These are phyloP conservation scores for Microbotryum lychnidis-dioicae DNA, from an alignment of 1,284 basidiomycete species.

Conservation along the genomic window DNA sequence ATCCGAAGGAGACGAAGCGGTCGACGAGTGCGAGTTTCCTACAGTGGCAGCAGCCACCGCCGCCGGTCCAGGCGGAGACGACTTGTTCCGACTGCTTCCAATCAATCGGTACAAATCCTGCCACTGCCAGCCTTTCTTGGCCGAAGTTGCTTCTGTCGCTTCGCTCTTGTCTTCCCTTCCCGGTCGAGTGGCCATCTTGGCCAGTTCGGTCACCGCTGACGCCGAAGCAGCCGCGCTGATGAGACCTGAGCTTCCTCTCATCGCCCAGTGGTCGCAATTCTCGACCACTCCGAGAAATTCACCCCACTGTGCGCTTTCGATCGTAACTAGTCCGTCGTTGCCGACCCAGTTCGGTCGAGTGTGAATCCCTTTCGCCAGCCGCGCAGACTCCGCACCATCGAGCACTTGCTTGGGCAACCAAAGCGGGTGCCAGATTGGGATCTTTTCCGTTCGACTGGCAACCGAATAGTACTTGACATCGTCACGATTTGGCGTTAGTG, in stretches of 20 bases:
- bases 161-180: slow-evolving; percentile 2
- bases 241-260: slow-evolving; percentile 64
- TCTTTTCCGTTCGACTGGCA: slow-evolving; percentile 62
- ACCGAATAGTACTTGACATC: slow-evolving; percentile 86
- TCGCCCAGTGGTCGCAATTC: slow-evolving; percentile 92
- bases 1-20: not conserved
- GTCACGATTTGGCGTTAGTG: slow-evolving; percentile 67
- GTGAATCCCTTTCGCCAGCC: slow-evolving; percentile 48
- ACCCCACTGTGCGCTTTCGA: slow-evolving; percentile 84
- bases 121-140: slow-evolving; percentile 24
- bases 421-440: slow-evolving; percentile 84
- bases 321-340: slow-evolving; percentile 88
- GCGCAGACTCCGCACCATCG: slow-evolving; percentile 56
- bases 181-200: slow-evolving; percentile 14
- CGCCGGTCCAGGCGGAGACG: too few relatives aligned
- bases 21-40: too few relatives aligned
- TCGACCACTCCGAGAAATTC: slow-evolving; percentile 82
- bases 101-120: slow-evolving; percentile 29
- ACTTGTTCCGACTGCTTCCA: slow-evolving; percentile 5
- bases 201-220: slow-evolving; percentile 19
- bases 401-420: slow-evolving; percentile 94
- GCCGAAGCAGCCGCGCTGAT: slow-evolving; percentile 32
- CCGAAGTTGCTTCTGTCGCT: slow-evolving; percentile 1
- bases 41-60: too few relatives aligned
- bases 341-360: slow-evolving; percentile 56